Conservation (phyloP, 352 stramenopile genomes). For the Globisporangium spinosum region DNA sequence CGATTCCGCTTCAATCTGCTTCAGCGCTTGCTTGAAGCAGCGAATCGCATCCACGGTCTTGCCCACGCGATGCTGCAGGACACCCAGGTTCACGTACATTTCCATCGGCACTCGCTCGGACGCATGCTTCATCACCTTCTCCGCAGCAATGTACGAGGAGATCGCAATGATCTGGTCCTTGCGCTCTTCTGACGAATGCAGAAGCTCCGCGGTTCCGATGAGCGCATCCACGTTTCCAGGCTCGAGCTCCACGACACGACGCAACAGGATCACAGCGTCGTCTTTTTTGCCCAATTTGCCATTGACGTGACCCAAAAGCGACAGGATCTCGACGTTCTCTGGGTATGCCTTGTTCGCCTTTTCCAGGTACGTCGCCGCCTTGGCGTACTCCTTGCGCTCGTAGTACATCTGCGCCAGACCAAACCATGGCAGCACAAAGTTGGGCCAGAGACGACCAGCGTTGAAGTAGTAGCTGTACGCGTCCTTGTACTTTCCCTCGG, state of each 20-base stretch:
- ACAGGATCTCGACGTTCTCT: conserved; percentile 85
- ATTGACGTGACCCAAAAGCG: conserved; percentile 78
- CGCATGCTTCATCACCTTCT: conserved; percentile 86
- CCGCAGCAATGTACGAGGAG: conserved; percentile 85
- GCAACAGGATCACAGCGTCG: conserved; percentile 74
- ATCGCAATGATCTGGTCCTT: conserved; percentile 88
- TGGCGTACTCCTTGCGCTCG: conserved; percentile 81
- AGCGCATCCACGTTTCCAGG: conserved; percentile 83
- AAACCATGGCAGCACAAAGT: conserved; percentile 86
- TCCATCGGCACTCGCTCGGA: conserved; percentile 80
- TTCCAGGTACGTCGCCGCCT: conserved; percentile 81
- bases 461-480: conserved; percentile 97
- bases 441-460: conserved; percentile 83
- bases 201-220: conserved; percentile 75
- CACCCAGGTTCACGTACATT: conserved; percentile 80
- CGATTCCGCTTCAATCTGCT: conserved; percentile 45
- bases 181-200: conserved; percentile 74
- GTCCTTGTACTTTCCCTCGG: conserved; percentile 92
- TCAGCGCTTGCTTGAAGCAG: conserved; percentile 86
- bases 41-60: conserved; percentile 89
- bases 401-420: conserved; percentile 89
- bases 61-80: conserved; percentile 77
- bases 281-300: conserved; percentile 79
- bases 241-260: conserved; percentile 81
- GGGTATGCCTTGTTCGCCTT: conserved; percentile 89